Percentiles rank a stretch among this genome's conserved stretches.
These are phyloP conservation scores for Thraustotheca clavata DNA, from an alignment of 352 stramenopile species.

Conservation along the genomic window DNA sequence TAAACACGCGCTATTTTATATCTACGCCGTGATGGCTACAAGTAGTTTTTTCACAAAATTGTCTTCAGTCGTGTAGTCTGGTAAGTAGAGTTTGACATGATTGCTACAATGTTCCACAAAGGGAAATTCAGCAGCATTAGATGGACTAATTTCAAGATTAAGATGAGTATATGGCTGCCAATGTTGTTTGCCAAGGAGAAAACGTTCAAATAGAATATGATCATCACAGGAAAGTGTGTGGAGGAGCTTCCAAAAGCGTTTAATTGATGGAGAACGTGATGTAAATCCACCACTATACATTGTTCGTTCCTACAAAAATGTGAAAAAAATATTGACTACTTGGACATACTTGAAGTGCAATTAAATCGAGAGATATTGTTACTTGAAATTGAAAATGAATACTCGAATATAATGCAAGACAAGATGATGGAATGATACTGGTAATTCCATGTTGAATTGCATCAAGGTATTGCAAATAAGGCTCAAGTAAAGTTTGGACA, in stretches of 20 bases:
- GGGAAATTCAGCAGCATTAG: background rate
- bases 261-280: background rate
- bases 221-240: background rate
- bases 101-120: background rate
- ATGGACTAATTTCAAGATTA: too few relatives aligned
- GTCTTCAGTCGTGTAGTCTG: constrained; percentile 40
- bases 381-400: too few relatives aligned
- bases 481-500: background rate
- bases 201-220: background rate
- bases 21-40: constrained; percentile 35
- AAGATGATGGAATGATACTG: background rate
- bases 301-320: background rate
- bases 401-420: background rate
- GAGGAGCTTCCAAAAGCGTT: background rate
- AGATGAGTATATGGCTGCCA: background rate
- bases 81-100: constrained; percentile 36
- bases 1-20: background rate
- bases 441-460: background rate
- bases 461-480: background rate
- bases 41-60: constrained; percentile 51
- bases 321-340: background rate
- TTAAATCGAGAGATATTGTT: background rate
- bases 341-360: constrained; percentile 1
- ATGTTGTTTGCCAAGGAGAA: background rate
- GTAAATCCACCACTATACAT: background rate